These are phyloP conservation scores for Aspergillus flavus DNA, from an alignment of 2,329 filamentous ascomycete genomes.

Conservation along the genomic window DNA sequence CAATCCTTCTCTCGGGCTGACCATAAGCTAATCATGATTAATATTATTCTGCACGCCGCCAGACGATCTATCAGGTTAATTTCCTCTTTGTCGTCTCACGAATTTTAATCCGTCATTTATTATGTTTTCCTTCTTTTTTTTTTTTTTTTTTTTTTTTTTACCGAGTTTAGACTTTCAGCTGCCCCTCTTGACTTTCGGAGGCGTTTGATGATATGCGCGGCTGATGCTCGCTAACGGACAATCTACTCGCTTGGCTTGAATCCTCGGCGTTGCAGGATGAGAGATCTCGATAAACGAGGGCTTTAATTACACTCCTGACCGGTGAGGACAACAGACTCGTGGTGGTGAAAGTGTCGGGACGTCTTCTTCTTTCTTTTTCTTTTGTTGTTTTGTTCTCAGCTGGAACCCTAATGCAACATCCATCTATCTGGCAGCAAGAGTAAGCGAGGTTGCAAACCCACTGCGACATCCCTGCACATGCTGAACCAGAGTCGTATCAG, in stretches of 20 bases:
- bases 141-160: not conserved
- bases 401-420: not conserved
- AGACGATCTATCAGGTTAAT: not conserved
- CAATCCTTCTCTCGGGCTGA: not conserved
- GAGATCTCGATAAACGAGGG: not conserved
- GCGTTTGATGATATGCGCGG: not conserved
- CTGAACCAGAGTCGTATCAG: not conserved
- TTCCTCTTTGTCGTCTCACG: not conserved
- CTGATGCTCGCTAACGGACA: not conserved
- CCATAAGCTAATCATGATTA: not conserved
- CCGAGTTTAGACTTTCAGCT: not conserved
- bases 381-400: not conserved
- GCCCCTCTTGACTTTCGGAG: not conserved
- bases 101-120: not conserved
- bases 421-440: not conserved
- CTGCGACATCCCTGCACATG: not conserved
- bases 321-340: not conserved
- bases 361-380: not conserved
- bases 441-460: not conserved
- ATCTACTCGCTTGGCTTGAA: not conserved
- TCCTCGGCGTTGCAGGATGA: not conserved
- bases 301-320: not conserved
- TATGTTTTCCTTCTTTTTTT: not conserved
- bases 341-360: no score
- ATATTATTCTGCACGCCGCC: not conserved